Percentiles rank a stretch among this genome's conserved stretches.
Evolutionary conservation across 108 stramenopile genomes (phyloP).

Genomic region (Fragilaria radians): DNA sequence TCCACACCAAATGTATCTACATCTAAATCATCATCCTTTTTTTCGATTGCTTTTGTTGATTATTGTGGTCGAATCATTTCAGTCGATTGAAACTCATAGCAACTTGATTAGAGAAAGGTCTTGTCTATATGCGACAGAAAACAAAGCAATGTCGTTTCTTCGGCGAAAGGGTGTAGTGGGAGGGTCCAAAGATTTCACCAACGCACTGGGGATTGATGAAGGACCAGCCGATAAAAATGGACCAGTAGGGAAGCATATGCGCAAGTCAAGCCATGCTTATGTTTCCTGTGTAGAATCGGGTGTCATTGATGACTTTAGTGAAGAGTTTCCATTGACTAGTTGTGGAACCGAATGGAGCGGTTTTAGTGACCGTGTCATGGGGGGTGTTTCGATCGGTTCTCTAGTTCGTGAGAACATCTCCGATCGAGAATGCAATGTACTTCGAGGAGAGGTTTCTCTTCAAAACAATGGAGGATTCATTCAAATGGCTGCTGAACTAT

Average conservation of each 20-base stretch:
- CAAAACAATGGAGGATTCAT: conserved; percentile 67
- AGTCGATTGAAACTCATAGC: no score
- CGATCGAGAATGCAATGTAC: conserved; percentile 36
- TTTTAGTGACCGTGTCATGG: conserved; percentile 67
- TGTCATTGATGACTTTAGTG: conserved; percentile 64
- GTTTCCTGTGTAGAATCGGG: conserved; percentile 41
- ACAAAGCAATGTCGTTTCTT: conserved; percentile 74
- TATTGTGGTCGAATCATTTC: no score
- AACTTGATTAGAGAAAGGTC: no score
- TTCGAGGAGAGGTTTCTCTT: conserved; percentile 49
- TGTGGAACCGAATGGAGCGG: conserved; percentile 68
- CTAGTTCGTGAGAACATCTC: conserved; percentile 21
- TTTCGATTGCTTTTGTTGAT: no score
- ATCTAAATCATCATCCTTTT: no score
- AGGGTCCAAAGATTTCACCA: conserved; percentile 58
- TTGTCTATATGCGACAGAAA: conserved; percentile 26
- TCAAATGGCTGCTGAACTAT: conserved; percentile 75
- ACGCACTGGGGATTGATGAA: conserved; percentile 68
- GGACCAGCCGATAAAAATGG: conserved; percentile 41
- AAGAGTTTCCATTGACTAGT: conserved; percentile 64
- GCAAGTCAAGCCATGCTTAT: conserved; percentile 52
- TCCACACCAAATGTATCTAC: no score
- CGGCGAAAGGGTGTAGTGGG: conserved; percentile 57
- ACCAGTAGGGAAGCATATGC: conserved; percentile 16
- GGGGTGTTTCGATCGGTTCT: conserved; percentile 38